Evolutionary conservation across 495 filamentous ascomycete species (phyloP).

Genomic region (Tuber indicum): DNA sequence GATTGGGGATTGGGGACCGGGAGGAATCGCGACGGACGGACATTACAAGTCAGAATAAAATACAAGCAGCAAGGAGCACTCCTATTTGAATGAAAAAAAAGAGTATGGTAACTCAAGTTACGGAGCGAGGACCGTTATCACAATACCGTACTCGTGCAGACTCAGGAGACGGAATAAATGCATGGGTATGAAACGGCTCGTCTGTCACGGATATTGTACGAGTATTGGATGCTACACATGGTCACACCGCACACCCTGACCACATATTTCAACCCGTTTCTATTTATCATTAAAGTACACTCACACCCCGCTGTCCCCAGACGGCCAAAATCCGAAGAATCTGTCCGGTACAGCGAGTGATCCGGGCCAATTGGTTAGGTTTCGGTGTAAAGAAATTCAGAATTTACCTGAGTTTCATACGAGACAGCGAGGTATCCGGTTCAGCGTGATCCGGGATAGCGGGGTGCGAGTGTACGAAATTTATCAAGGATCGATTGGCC

Average conservation of each 20-base stretch:
- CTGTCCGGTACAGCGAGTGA: too few relatives aligned
- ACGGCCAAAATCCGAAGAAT: too few relatives aligned
- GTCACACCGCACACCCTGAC: neutral
- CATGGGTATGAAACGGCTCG: slow-evolving; percentile 1
- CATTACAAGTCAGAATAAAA: too few relatives aligned
- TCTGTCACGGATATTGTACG: neutral
- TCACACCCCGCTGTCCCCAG: too few relatives aligned
- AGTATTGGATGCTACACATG: neutral
- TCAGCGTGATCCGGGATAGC: too few relatives aligned
- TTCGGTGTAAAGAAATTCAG: too few relatives aligned
- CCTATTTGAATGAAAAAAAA: neutral
- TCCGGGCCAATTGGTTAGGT: too few relatives aligned
- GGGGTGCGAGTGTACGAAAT: neutral
- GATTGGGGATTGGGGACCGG: too few relatives aligned
- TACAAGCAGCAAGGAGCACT: neutral
- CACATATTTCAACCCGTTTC: neutral
- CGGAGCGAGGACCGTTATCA: neutral
- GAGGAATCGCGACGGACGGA: too few relatives aligned
- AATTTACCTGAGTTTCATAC: too few relatives aligned
- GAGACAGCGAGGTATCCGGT: too few relatives aligned
- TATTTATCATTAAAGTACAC: too few relatives aligned
- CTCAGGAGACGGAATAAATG: neutral
- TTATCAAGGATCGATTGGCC: neutral
- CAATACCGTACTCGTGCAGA: neutral
- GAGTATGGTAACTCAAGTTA: neutral